phyloP scores from a whole-genome alignment of 805 yeast species.

The Starmerella potacharoeniae region DNA sequence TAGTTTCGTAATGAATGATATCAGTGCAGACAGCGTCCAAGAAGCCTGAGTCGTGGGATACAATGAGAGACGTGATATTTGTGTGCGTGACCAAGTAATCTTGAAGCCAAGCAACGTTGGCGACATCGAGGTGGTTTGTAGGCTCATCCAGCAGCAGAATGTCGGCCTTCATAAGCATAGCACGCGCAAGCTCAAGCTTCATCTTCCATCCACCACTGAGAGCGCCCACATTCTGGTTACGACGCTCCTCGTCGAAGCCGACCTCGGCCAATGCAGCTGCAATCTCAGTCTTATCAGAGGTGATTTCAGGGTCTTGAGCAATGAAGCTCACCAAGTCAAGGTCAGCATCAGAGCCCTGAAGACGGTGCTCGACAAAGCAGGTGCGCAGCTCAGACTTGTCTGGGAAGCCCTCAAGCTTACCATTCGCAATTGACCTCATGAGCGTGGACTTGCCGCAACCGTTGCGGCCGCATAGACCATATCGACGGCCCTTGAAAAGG shows the following conservation, averaged over 20 bases:
- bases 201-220: conserved; percentile 99
- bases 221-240: conserved; percentile 84
- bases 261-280: conserved; percentile 66
- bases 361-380: conserved; percentile 92
- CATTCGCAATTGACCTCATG: conserved; percentile 93
- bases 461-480: conserved; percentile 95
- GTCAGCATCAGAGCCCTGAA: conserved; percentile 90
- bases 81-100: conserved; percentile 73
- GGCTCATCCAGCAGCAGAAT: conserved; percentile 93
- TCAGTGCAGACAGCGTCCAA: conserved; percentile 93
- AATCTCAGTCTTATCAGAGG: conserved; percentile 58
- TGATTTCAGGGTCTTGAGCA: conserved; percentile 76
- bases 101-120: conserved; percentile 87
- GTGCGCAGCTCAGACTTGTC: conserved; percentile 75
- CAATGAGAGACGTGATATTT: conserved; percentile 86
- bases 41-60: conserved; percentile 96
- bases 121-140: conserved; percentile 93
- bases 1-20: conserved; percentile 90
- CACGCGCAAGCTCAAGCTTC: conserved; percentile 97
- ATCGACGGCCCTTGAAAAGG: conserved; percentile 86
- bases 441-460: conserved; percentile 98
- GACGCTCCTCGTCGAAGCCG: conserved; percentile 85
- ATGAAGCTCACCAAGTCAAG: conserved; percentile 80
- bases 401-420: conserved; percentile 96
- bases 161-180: conserved; percentile 96